Conservation (phyloP, 2,329 filamentous ascomycete species). For the Aspergillus nomiae region DNA sequence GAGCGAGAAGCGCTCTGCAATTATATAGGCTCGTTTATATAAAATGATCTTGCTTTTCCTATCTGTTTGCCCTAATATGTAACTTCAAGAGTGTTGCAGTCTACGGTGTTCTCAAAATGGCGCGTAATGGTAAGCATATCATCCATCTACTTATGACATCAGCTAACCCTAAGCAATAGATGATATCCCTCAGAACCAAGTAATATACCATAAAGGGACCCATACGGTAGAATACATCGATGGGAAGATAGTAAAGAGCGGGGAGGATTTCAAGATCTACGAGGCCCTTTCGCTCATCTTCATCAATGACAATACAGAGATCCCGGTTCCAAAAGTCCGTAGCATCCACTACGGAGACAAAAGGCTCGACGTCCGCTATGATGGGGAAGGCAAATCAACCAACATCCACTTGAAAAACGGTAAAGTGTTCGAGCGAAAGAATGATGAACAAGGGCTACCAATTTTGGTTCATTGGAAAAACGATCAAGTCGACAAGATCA, state of each 20-base stretch:
- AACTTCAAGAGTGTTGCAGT: neutral
- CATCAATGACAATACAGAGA: neutral
- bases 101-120: neutral
- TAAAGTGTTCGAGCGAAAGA: no score
- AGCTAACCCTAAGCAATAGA: neutral
- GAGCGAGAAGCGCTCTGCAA: no score
- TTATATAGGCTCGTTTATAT: neutral
- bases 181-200: neutral
- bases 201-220: neutral
- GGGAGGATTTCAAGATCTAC: neutral
- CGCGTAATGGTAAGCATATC: neutral
- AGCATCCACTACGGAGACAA: neutral
- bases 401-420: neutral
- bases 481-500: neutral
- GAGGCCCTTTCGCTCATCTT: neutral
- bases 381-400: neutral
- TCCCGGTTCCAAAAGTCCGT: neutral
- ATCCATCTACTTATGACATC: neutral
- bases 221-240: neutral
- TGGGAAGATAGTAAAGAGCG: neutral
- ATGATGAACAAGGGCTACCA: neutral
- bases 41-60: neutral
- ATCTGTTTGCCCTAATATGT: neutral
- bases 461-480: accelerated
- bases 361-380: neutral